Base-by-base conservation (phyloP, 1,139 yeast genomes). In the Sugiyamaella sp. region DNA sequence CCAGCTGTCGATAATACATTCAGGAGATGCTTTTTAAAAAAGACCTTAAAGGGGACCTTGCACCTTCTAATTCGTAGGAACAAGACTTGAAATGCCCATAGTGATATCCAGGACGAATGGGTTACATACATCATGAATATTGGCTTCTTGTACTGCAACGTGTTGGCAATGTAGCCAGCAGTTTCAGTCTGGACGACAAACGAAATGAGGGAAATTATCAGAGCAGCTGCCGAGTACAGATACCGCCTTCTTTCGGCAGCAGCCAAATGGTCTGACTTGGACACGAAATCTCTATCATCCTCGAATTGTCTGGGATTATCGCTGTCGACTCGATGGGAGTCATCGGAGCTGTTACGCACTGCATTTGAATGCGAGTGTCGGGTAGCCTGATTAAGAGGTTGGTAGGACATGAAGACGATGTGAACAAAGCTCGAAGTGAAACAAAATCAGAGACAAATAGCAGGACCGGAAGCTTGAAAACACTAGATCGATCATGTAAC, bases 141-240 rank as follows among this genome's bases (percentile, higher is more conserved):
- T 0, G 97, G 96, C 66, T 88, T 93, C 54, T 79, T 70, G 66
- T 83, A 88, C 6, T 78, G 79, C 20, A 76, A 67, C 2, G 75
- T 69, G 38, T 77, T 74, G 63, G 89, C 86, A 4, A 89, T 78
- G 55, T 84, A 85, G 3, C 90, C 81, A 1, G 96, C 89, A 57
- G 85, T 75, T 69, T 89, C 96, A 0, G 96, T 89, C 67, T 89
- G 96, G 6, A 79, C 66, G 1, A 89, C 90, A 70, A 89, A 89
- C 5, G 89, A 68, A 4, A 80, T 63, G 59, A 89, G 69, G 2
- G 95, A 84, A 5, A 84, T 59, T 3, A 82, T 47, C 56, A 89
- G 82, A 6, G 90, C 78, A 1, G 76, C 66, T 2, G 77, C 75
- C 2, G 89, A 86, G 45, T 50, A 50, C 2, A 50, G 9, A 29